phyloP scores from a whole-genome alignment of 2,329 filamentous ascomycete genomes.

The Penicillium sumatraense region DNA sequence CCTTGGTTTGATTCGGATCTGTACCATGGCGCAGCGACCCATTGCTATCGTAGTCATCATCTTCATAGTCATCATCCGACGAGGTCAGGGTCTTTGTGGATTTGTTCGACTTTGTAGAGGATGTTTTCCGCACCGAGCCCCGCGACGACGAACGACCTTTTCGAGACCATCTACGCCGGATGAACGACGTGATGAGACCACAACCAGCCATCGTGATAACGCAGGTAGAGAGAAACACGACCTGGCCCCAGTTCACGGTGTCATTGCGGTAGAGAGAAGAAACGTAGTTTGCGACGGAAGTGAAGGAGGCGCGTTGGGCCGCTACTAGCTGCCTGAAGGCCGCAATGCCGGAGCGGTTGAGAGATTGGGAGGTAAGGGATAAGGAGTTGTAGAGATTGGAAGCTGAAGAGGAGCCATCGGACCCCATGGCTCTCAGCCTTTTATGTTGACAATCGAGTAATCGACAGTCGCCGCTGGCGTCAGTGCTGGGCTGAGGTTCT shows the following conservation, averaged over 20 bases:
- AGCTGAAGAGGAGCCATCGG: conserved; percentile 12
- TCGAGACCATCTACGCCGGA: conserved; percentile 28
- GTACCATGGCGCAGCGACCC: conserved; percentile 36
- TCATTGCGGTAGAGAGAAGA: conserved; percentile 33
- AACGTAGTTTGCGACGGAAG: conserved; percentile 23
- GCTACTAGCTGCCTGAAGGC: conserved; percentile 22
- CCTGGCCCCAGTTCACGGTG: conserved; percentile 32
- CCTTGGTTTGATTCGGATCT: conserved; percentile 19
- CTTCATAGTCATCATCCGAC: conserved; percentile 44
- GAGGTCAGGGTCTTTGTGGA: conserved; percentile 37
- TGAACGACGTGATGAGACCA: conserved; percentile 36
- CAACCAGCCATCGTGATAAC: conserved; percentile 43
- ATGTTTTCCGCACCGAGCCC: not conserved
- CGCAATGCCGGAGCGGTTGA: conserved; percentile 12
- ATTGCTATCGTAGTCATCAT: conserved; percentile 41
- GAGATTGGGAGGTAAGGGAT: conserved; percentile 4
- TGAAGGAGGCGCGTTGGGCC: conserved; percentile 22
- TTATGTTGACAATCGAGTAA: conserved; percentile 1
- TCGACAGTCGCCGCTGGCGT: not conserved
- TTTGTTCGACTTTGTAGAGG: conserved; percentile 25
- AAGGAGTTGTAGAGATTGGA: conserved; percentile 19
- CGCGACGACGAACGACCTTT: conserved; percentile 12
- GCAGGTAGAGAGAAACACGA: conserved; percentile 38
- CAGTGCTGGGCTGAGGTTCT: not conserved
- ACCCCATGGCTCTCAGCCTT: conserved; percentile 23